Base-by-base conservation (phyloP, 306 rosid genomes). In the Prunus mume region DNA sequence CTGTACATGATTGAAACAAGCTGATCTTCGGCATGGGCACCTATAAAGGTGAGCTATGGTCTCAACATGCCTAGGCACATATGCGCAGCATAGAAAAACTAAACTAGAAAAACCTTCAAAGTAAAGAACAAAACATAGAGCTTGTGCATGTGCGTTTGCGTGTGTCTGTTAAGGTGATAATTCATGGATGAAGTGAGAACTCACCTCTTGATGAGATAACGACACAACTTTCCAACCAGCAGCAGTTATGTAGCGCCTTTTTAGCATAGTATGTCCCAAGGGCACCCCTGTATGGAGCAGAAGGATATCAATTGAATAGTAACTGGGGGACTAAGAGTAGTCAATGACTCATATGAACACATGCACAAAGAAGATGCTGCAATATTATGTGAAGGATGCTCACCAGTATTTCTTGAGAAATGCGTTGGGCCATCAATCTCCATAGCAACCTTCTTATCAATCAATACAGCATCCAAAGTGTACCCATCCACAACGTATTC, bases 361-460 rank as follows among this genome's bases (percentile, higher is more conserved):
- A 68, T 70, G 57, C 69, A 63, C 49, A 76, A 50, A 65, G 54
- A 65, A 57, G 71, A 67, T 50, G 77, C 58, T 14, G n/a, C 28
- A 46, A 74, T 58, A 22, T 73, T 30, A 71, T 3, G 38, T 41
- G 56, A 75, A 79, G 54, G 38, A 69, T 61, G 14, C 91, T 34
- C 71, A 92, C 98, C 91, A 5, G 91, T 85, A 54, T 95, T 95
- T 88, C 98, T 90, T 54, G 98, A 92, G 92, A 95, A 95, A 87
- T 95, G 98, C 15, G 97, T 90, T 68, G 97, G 97, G 64, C 98
- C 98, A 85, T 95, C 97, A 79, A 95, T 95, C 85, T 95, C 98
- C 85, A 95, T 55, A 79, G 93, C 97, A 80, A 95, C 77, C 86
- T 86, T 90, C 89, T 88, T 90, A 82, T 88, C 93, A 74, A 86